Evolutionary conservation across 2,329 filamentous ascomycete species (phyloP).

Genomic region (Ascochyta koolunga): DNA sequence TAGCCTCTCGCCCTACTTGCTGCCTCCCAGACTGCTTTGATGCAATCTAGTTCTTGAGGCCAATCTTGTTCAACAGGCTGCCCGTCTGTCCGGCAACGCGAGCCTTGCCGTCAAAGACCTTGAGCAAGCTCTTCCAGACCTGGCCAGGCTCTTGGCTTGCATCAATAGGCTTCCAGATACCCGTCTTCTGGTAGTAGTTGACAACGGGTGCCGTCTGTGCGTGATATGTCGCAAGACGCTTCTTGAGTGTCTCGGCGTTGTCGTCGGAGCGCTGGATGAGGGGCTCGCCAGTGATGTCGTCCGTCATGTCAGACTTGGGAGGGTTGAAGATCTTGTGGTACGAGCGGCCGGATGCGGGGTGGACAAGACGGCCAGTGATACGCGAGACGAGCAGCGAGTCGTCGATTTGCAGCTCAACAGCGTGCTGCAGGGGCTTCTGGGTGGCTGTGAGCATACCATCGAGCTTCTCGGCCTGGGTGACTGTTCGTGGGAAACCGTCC

Average conservation of each 20-base stretch:
- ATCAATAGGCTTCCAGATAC: conserved; percentile 95
- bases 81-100: conserved; percentile 47
- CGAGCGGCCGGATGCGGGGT: conserved; percentile 92
- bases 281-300: conserved; percentile 95
- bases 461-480: conserved; percentile 91
- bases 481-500: conserved; percentile 96
- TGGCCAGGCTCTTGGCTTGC: conserved; percentile 94
- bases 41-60: conserved; percentile 56
- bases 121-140: conserved; percentile 92
- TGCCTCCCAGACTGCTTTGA: background rate
- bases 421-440: conserved; percentile 88
- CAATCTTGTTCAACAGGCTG: conserved; percentile 60
- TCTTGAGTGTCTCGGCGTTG: conserved; percentile 94
- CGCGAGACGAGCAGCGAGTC: conserved; percentile 90
- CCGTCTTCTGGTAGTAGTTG: conserved; percentile 94
- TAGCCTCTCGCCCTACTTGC: background rate
- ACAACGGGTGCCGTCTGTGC: conserved; percentile 91
- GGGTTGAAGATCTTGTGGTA: conserved; percentile 99
- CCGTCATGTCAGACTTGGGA: conserved; percentile 90
- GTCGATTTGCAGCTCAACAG: conserved; percentile 95
- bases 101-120: conserved; percentile 73
- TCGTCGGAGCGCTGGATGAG: conserved; percentile 96
- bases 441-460: conserved; percentile 85
- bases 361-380: conserved; percentile 94
- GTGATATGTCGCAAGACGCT: conserved; percentile 93